Percentiles rank a stretch among this genome's conserved stretches.
phyloP scores from a whole-genome alignment of 2,329 filamentous ascomycete species.

The Colletotrichum plurivorum region DNA sequence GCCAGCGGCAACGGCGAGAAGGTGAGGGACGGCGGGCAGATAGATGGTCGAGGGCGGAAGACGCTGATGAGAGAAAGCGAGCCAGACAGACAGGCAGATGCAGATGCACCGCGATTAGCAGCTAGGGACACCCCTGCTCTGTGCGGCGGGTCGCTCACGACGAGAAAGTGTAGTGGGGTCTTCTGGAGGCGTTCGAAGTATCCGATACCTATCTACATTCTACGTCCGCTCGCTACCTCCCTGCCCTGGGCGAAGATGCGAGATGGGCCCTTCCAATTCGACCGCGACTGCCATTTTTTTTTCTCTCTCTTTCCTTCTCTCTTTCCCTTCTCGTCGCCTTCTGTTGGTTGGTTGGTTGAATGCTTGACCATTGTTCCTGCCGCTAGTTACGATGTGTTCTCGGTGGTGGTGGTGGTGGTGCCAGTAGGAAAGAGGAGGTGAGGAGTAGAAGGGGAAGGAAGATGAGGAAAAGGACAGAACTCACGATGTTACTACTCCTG shows the following conservation, averaged over 20 bases:
- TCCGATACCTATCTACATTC: slow-evolving; percentile 15
- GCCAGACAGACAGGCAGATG: slow-evolving; percentile 3
- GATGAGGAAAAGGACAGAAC: slow-evolving; percentile 7
- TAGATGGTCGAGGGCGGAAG: background rate
- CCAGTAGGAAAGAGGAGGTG: too few species aligned
- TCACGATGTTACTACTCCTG: slow-evolving; percentile 30
- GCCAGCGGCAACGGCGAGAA: slow-evolving; percentile 33
- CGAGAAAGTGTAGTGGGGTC: slow-evolving; percentile 20
- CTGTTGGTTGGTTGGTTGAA: background rate
- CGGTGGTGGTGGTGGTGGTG: too few species aligned
- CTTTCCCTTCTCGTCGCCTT: background rate
- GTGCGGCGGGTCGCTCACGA: slow-evolving; percentile 20
- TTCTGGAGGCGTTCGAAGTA: slow-evolving; percentile 27
- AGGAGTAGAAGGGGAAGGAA: background rate
- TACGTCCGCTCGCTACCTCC: background rate
- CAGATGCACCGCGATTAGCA: slow-evolving; percentile 16
- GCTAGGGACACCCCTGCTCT: slow-evolving; percentile 29
- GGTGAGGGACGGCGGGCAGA: background rate
- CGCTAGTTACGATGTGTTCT: too few species aligned
- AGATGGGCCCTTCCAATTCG: slow-evolving; percentile 33
- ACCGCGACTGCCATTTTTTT: slow-evolving; percentile 22
- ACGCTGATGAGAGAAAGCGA: background rate
- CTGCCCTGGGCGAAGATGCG: slow-evolving; percentile 6
- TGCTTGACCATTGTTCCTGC: background rate
- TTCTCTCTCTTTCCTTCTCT: background rate